phyloP scores from a whole-genome alignment of 2,329 filamentous ascomycete species.

The Penicillium sumatraense region DNA sequence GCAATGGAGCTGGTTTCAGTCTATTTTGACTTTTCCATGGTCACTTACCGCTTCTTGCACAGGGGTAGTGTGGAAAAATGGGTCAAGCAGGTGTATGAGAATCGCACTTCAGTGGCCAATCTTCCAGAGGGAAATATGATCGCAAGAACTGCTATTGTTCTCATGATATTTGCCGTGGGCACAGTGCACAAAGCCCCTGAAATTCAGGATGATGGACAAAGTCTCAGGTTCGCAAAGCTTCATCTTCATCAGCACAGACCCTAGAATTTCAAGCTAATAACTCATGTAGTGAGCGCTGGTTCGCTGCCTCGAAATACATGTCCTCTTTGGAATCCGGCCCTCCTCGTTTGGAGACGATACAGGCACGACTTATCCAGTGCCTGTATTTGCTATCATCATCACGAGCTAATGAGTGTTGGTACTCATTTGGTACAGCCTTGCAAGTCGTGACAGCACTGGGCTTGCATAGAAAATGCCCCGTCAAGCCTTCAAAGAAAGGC shows the following conservation, averaged over 20 bases:
- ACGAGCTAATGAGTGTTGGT: constrained; percentile 65
- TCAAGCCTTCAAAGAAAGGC: constrained; percentile 33
- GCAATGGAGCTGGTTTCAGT: constrained; percentile 53
- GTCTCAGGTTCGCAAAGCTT: constrained; percentile 34
- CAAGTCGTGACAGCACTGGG: constrained; percentile 57
- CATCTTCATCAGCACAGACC: background rate
- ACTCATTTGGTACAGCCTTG: constrained; percentile 61
- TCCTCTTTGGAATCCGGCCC: constrained; percentile 55
- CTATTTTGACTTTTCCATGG: constrained; percentile 65
- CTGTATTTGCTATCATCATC: constrained; percentile 64
- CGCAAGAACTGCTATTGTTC: constrained; percentile 53
- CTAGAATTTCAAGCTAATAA: background rate
- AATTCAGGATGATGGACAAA: constrained; percentile 29
- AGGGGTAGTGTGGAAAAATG: constrained; percentile 57
- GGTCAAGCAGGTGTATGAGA: constrained; percentile 47
- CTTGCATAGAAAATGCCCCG: constrained; percentile 39
- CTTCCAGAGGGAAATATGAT: constrained; percentile 48
- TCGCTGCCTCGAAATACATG: constrained; percentile 42
- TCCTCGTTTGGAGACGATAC: constrained; percentile 60
- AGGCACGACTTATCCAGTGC: constrained; percentile 62
- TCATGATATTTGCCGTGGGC: constrained; percentile 55
- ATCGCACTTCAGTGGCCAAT: constrained; percentile 41
- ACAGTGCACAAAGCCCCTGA: constrained; percentile 52
- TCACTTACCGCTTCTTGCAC: constrained; percentile 64
- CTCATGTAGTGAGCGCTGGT: constrained; percentile 40